phyloP scores from a whole-genome alignment of 768 basidiomycete genomes.

The Baorangia bicolor region DNA sequence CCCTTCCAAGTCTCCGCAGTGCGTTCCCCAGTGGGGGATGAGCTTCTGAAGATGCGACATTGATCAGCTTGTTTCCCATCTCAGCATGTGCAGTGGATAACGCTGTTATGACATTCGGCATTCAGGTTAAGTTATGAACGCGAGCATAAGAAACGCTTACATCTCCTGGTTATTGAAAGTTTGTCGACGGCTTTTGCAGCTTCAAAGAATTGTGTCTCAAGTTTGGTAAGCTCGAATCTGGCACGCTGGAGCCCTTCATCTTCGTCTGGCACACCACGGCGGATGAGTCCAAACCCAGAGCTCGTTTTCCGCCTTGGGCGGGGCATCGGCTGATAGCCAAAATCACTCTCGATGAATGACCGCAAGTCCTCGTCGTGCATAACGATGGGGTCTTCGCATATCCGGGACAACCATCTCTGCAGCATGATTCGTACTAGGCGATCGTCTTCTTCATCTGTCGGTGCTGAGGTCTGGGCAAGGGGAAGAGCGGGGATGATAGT shows the following conservation, averaged over 20 bases:
- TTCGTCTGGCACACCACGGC: conserved; percentile 85
- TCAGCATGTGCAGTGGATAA: conserved; percentile 79
- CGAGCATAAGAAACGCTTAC: conserved; percentile 39
- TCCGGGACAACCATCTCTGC: conserved; percentile 90
- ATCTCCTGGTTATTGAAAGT: conserved; percentile 74
- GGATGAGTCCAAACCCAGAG: conserved; percentile 74
- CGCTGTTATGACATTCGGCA: conserved; percentile 42
- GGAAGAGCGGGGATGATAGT: conserved; percentile 96
- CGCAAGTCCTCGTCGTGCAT: conserved; percentile 90
- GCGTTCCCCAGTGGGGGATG: conserved; percentile 84
- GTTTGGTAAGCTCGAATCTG: conserved; percentile 85
- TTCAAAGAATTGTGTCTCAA: conserved; percentile 91
- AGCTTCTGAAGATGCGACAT: conserved; percentile 84
- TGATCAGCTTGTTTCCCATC: conserved; percentile 91
- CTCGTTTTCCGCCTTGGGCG: conserved; percentile 69
- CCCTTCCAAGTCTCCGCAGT: conserved; percentile 80
- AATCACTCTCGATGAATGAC: conserved; percentile 95
- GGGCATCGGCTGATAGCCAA: conserved; percentile 89
- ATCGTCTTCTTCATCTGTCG: conserved; percentile 98
- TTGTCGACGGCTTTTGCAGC: conserved; percentile 90
- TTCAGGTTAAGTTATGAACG: background rate
- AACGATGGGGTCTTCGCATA: conserved; percentile 90
- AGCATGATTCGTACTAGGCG: conserved; percentile 92
- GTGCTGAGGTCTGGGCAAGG: conserved; percentile 93
- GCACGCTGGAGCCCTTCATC: conserved; percentile 91